These are phyloP conservation scores for Ophiostoma sp. DNA, from an alignment of 2,329 filamentous ascomycete species.

Conservation along the genomic window DNA sequence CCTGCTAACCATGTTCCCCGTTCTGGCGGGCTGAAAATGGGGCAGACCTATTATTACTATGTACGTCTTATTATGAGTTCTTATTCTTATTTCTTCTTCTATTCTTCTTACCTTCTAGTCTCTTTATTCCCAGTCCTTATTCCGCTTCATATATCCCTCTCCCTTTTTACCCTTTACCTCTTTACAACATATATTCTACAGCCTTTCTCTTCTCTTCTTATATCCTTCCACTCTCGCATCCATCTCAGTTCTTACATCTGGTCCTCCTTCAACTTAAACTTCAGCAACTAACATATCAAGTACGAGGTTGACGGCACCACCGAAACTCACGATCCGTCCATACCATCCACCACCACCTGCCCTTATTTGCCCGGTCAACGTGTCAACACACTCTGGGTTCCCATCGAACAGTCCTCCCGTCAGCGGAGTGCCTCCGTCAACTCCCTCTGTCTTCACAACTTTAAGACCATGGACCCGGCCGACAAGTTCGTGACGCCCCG, in stretches of 20 bases:
- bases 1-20: slow-evolving; percentile 52
- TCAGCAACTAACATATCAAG: slow-evolving; percentile 46
- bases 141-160: slow-evolving; percentile 6
- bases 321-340: slow-evolving; percentile 71
- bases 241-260: not conserved
- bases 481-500: slow-evolving; percentile 74
- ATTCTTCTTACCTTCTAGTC: slow-evolving; percentile 20
- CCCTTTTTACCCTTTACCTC: not conserved
- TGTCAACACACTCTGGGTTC: slow-evolving; percentile 82
- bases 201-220: slow-evolving; percentile 10
- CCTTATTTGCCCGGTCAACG: slow-evolving; percentile 85
- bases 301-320: slow-evolving; percentile 79
- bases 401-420: slow-evolving; percentile 63
- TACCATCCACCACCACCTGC: slow-evolving; percentile 75
- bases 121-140: not conserved
- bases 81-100: not conserved
- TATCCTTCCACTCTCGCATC: not conserved
- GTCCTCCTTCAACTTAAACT: not conserved
- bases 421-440: slow-evolving; percentile 66
- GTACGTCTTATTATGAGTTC: slow-evolving; percentile 53
- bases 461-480: slow-evolving; percentile 74
- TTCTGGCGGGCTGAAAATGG: slow-evolving; percentile 84
- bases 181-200: not conserved
- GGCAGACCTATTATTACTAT: slow-evolving; percentile 93
- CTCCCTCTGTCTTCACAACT: slow-evolving; percentile 58